phyloP scores from a whole-genome alignment of 345 rosid species.

The Ceriops zippeliana region DNA sequence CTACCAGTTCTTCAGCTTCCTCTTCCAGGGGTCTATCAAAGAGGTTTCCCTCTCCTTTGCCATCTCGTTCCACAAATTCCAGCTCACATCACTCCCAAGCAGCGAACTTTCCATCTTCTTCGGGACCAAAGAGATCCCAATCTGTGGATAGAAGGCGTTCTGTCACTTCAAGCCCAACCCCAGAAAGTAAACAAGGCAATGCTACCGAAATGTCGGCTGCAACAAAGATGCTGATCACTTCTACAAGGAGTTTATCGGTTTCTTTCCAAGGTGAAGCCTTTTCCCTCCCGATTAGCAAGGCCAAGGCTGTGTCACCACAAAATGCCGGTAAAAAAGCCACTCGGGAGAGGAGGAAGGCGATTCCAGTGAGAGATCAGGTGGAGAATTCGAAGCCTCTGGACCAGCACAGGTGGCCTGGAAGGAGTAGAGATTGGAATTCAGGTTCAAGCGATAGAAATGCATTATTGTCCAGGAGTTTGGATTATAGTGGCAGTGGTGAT shows the following conservation, averaged over 20 bases:
- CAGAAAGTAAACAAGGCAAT: constrained; percentile 30
- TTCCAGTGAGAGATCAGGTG: constrained; percentile 46
- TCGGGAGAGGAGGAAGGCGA: constrained; percentile 44
- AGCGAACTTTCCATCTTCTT: constrained; percentile 5
- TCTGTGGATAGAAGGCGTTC: constrained; percentile 76
- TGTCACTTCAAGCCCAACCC: constrained; percentile 19
- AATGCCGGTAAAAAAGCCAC: constrained; percentile 47
- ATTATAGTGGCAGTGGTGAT: constrained; percentile 36
- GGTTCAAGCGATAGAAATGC: constrained; percentile 26
- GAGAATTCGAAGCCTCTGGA: constrained; percentile 54
- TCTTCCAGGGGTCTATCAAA: constrained; percentile 33
- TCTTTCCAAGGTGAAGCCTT: constrained; percentile 89
- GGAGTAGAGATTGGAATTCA: constrained; percentile 50
- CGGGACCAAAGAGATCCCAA: constrained; percentile 65
- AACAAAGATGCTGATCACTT: constrained; percentile 72
- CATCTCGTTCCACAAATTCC: constrained; percentile 49
- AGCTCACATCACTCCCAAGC: neutral
- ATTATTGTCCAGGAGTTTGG: constrained; percentile 53
- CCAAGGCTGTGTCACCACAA: constrained; percentile 48
- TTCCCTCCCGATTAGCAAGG: constrained; percentile 82
- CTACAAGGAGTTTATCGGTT: constrained; percentile 82
- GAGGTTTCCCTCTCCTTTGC: constrained; percentile 62
- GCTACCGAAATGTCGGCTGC: constrained; percentile 53
- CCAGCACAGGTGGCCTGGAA: constrained; percentile 74
- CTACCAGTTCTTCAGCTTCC: constrained; percentile 33